Conservation (phyloP, 805 yeast genomes). For the Starmerella tilneyi region DNA sequence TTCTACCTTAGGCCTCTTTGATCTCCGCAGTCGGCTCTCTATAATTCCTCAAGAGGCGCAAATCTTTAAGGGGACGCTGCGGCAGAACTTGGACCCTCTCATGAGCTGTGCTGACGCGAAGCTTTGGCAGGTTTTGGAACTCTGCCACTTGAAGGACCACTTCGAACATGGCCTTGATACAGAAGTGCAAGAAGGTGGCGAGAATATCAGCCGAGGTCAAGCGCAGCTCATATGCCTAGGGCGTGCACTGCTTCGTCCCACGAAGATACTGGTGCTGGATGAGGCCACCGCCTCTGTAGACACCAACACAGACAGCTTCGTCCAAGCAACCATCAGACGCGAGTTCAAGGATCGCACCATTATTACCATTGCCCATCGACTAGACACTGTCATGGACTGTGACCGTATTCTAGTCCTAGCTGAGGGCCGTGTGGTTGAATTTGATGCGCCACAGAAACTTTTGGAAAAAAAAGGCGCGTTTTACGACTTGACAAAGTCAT, state of each 20-base stretch:
- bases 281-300: constrained; percentile 63
- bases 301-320: constrained; percentile 63
- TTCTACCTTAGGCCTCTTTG: constrained; percentile 44
- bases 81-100: constrained; percentile 61
- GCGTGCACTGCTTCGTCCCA: constrained; percentile 56
- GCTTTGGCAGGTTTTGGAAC: constrained; percentile 50
- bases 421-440: constrained; percentile 42
- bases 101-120: constrained; percentile 41
- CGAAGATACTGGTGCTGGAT: constrained; percentile 59
- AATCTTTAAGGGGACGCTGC: constrained; percentile 53
- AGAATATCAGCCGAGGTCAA: constrained; percentile 72
- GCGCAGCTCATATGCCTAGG: constrained; percentile 70
- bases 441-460: constrained; percentile 53
- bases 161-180: constrained; percentile 39
- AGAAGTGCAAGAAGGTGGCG: constrained; percentile 57
- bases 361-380: constrained; percentile 71
- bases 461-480: constrained; percentile 41
- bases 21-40: constrained; percentile 48
- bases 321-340: constrained; percentile 52
- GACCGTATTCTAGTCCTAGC: constrained; percentile 54
- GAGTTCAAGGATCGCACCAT: constrained; percentile 62
- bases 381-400: constrained; percentile 54
- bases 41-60: constrained; percentile 75
- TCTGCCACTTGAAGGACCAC: constrained; percentile 45
- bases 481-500: constrained; percentile 1